A percentile compares a stretch with the other conserved stretches of the same genome.
Conservation (phyloP, 768 basidiomycete genomes). For the Boletus sp. region DNA sequence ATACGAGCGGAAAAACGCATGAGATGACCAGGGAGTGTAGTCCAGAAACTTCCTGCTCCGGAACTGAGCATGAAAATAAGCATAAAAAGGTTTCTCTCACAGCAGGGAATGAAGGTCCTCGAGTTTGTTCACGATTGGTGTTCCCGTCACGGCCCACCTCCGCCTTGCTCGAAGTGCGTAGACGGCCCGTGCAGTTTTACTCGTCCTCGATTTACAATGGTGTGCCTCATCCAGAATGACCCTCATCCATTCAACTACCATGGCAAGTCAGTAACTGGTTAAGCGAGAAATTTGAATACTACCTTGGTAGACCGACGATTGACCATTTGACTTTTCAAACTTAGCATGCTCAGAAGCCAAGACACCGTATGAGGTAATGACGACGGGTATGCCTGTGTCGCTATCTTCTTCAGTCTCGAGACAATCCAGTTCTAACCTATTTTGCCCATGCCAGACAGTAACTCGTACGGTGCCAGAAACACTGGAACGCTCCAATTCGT, state of each 20-base stretch:
- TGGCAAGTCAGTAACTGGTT: constrained; percentile 6
- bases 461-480: constrained; percentile 63
- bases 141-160: constrained; percentile 92
- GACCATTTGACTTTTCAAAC: constrained; percentile 49
- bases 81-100: constrained; percentile 48
- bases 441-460: constrained; percentile 86
- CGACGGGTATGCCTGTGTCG: constrained; percentile 60
- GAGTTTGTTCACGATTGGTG: constrained; percentile 92
- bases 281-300: constrained; percentile 17
- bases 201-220: constrained; percentile 86
- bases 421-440: constrained; percentile 69
- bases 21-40: constrained; percentile 79
- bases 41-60: constrained; percentile 65
- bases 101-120: constrained; percentile 90
- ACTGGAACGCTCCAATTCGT: constrained; percentile 85
- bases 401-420: constrained; percentile 54
- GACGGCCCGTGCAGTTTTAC: constrained; percentile 85
- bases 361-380: constrained; percentile 91
- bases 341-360: constrained; percentile 86
- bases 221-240: constrained; percentile 94
- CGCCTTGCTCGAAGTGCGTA: constrained; percentile 78
- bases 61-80: constrained; percentile 24
- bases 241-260: constrained; percentile 73
- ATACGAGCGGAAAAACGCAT: constrained; percentile 86
- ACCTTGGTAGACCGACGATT: constrained; percentile 74